These are phyloP conservation scores for Schizochytrium sp. DNA, from an alignment of 108 stramenopile genomes.

Conservation along the genomic window DNA sequence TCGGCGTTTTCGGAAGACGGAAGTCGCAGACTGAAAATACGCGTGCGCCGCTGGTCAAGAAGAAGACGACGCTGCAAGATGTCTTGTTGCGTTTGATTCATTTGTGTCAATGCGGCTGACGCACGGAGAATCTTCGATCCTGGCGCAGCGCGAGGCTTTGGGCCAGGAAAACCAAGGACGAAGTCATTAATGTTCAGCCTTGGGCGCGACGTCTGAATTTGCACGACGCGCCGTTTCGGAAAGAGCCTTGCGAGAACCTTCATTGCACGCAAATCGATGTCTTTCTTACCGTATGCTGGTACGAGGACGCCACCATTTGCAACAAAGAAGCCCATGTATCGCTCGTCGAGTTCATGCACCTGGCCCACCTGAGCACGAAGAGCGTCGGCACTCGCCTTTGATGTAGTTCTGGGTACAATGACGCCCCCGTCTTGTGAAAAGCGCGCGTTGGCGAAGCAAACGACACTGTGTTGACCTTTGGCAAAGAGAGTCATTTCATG, in stretches of 20 bases:
- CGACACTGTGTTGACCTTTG: not conserved
- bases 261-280: not conserved
- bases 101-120: not conserved
- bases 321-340: not conserved
- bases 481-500: not conserved
- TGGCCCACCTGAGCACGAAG: not conserved
- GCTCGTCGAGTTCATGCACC: not conserved
- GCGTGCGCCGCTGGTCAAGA: not conserved
- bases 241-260: not conserved
- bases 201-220: not conserved
- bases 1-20: not conserved
- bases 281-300: not conserved
- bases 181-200: not conserved
- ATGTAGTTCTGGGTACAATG: not conserved
- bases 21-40: not conserved
- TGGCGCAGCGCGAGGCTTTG: not conserved
- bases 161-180: not conserved
- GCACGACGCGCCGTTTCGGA: not conserved
- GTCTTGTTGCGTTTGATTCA: not conserved
- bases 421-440: not conserved
- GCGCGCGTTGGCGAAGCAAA: not conserved
- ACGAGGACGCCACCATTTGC: constrained; percentile 2
- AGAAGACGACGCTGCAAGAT: not conserved
- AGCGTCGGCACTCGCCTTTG: not conserved
- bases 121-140: not conserved